Evolutionary conservation across 2,329 filamentous ascomycete genomes (phyloP).

Genomic region (Ambrosiella beaveri): DNA sequence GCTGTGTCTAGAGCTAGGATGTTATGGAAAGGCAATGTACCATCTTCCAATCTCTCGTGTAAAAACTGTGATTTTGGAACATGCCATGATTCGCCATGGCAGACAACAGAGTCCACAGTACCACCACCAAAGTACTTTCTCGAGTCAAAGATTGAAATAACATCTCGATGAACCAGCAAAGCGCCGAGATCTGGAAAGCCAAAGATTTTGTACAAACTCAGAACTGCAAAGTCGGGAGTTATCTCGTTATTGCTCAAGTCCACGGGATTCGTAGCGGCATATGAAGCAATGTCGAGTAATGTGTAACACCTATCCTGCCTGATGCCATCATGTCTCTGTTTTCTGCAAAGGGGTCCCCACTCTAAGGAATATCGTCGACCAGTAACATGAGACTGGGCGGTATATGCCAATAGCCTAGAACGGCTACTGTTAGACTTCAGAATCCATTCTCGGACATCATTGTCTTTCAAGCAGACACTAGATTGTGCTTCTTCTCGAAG

Average conservation of each 20-base stretch:
- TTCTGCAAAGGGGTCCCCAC: constrained; percentile 28
- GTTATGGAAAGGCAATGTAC: constrained; percentile 46
- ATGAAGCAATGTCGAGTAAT: constrained; percentile 44
- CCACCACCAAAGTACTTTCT: constrained; percentile 52
- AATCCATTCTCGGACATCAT: constrained; percentile 30
- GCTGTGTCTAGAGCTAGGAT: constrained; percentile 45
- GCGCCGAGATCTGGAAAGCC: constrained; percentile 49
- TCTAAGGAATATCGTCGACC: constrained; percentile 41
- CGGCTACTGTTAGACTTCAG: constrained; percentile 15
- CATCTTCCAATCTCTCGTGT: constrained; percentile 48
- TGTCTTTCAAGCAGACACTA: constrained; percentile 44
- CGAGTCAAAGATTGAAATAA: constrained; percentile 35
- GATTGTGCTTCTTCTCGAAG: constrained; percentile 41
- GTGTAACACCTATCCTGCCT: constrained; percentile 24
- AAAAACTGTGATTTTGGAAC: constrained; percentile 23
- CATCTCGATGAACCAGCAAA: constrained; percentile 37
- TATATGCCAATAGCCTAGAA: constrained; percentile 39
- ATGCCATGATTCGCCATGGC: constrained; percentile 21
- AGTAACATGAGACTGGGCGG: constrained; percentile 54
- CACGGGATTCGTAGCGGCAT: constrained; percentile 44
- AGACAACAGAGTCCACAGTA: constrained; percentile 37
- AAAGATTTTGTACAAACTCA: constrained; percentile 51
- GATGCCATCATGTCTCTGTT: constrained; percentile 17
- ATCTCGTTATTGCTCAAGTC: constrained; percentile 30
- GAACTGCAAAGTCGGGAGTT: constrained; percentile 42